Evolutionary conservation across 208 protist genomes (phyloP).

Genomic region (Leishmania major): DNA sequence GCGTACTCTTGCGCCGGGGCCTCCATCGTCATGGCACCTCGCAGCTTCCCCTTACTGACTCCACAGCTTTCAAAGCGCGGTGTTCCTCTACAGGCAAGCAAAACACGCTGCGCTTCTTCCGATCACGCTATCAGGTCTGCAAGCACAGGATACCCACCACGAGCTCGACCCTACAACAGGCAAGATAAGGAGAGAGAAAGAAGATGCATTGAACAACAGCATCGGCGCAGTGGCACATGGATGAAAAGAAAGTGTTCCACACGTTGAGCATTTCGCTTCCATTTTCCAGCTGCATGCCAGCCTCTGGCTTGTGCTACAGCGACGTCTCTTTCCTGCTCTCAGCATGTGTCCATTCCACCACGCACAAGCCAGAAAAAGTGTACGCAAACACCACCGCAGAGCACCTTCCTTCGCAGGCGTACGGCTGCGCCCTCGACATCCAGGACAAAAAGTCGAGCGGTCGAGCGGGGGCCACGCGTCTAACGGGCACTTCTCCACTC

Average conservation of each 20-base stretch:
- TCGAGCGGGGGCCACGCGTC: not conserved
- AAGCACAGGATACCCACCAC: not conserved
- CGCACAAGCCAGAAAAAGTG: not conserved
- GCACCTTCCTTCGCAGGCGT: no score
- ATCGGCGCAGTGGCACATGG: not conserved
- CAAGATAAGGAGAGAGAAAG: not conserved
- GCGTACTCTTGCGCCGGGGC: not conserved
- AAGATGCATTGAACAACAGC: not conserved
- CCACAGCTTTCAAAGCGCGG: not conserved
- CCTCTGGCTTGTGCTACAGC: no score
- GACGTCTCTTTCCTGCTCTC: no score
- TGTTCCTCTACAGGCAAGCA: not conserved
- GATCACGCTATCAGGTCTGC: not conserved
- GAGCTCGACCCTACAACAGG: not conserved
- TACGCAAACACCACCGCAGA: no score
- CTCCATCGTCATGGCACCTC: not conserved
- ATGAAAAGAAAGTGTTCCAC: no score
- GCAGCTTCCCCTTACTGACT: not conserved
- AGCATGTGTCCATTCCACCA: not conserved
- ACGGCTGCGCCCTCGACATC: not conserved
- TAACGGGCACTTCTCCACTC: not conserved
- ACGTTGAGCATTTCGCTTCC: no score
- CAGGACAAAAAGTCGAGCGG: not conserved
- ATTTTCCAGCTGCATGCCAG: no score
- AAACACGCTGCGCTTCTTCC: not conserved